Evolutionary conservation across 2,329 filamentous ascomycete species (phyloP).

Genomic region (Penicillium sp.): DNA sequence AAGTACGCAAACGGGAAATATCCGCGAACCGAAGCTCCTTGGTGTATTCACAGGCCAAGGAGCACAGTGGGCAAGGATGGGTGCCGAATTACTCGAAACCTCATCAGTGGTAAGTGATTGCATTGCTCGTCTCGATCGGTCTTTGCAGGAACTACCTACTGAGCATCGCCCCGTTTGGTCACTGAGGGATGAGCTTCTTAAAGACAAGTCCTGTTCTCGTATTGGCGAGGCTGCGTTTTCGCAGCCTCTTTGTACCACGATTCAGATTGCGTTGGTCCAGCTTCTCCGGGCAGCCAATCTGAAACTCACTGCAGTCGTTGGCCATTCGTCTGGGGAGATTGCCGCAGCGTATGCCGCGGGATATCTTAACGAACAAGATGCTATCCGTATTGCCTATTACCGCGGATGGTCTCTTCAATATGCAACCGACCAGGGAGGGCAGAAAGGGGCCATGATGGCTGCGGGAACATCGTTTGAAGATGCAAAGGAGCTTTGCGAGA

Average conservation of each 20-base stretch:
- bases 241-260: slow-evolving; percentile 25
- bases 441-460: slow-evolving; percentile 50
- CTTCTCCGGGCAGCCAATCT: slow-evolving; percentile 33
- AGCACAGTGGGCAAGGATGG: slow-evolving; percentile 34
- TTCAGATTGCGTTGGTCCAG: slow-evolving; percentile 31
- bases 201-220: slow-evolving; percentile 12
- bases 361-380: slow-evolving; percentile 40
- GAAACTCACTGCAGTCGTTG: slow-evolving; percentile 39
- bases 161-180: slow-evolving; percentile 23
- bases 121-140: slow-evolving; percentile 14
- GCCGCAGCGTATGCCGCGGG: slow-evolving; percentile 52
- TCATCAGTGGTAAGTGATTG: slow-evolving; percentile 11
- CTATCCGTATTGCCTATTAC: slow-evolving; percentile 48
- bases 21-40: slow-evolving; percentile 13
- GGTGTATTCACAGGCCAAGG: slow-evolving; percentile 34
- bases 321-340: slow-evolving; percentile 54
- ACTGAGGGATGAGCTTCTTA: slow-evolving; percentile 18
- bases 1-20: slow-evolving; percentile 4
- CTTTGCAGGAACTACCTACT: slow-evolving; percentile 20
- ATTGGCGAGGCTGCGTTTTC: slow-evolving; percentile 23
- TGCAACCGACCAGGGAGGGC: slow-evolving; percentile 8
- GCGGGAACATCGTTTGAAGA: slow-evolving; percentile 42
- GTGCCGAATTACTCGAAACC: slow-evolving; percentile 15
- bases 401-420: slow-evolving; percentile 38
- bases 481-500: slow-evolving; percentile 29